Evolutionary conservation across 441 rosid genomes (phyloP).

Genomic region (Pelargonium citronellum): DNA sequence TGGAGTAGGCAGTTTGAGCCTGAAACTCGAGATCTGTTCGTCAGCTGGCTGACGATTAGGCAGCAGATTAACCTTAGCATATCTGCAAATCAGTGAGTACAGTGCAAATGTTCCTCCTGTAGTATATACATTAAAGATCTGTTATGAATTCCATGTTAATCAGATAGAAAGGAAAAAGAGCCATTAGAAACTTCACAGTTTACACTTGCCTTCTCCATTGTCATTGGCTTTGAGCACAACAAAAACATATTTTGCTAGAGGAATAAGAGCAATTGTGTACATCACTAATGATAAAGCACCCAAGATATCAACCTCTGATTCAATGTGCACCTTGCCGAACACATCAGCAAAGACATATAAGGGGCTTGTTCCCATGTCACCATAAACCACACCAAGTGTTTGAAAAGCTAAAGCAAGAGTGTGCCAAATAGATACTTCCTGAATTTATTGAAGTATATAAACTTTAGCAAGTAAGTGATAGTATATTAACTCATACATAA

Average conservation of each 20-base stretch:
- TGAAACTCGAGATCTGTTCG: constrained; percentile 80
- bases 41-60: constrained; percentile 93
- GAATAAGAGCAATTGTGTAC: constrained; percentile 87
- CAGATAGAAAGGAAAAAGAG: background rate
- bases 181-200: background rate
- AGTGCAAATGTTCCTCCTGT: constrained; percentile 96
- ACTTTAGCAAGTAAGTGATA: constrained; percentile 14
- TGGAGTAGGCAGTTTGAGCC: constrained; percentile 89
- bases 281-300: constrained; percentile 89
- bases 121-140: constrained; percentile 22
- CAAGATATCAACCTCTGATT: constrained; percentile 74
- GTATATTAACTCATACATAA: background rate
- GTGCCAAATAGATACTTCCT: constrained; percentile 61
- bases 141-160: constrained; percentile 10
- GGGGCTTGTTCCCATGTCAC: constrained; percentile 97
- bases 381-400: constrained; percentile 92
- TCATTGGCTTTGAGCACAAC: constrained; percentile 97
- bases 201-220: constrained; percentile 71
- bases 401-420: constrained; percentile 84
- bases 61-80: constrained; percentile 77
- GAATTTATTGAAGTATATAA: constrained; percentile 23
- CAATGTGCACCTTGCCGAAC: constrained; percentile 75
- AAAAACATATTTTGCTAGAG: constrained; percentile 77
- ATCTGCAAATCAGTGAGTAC: constrained; percentile 78
- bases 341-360: constrained; percentile 86